Conservation (phyloP, 305 asterid genomes). For the Solanum aculeatissimum region DNA sequence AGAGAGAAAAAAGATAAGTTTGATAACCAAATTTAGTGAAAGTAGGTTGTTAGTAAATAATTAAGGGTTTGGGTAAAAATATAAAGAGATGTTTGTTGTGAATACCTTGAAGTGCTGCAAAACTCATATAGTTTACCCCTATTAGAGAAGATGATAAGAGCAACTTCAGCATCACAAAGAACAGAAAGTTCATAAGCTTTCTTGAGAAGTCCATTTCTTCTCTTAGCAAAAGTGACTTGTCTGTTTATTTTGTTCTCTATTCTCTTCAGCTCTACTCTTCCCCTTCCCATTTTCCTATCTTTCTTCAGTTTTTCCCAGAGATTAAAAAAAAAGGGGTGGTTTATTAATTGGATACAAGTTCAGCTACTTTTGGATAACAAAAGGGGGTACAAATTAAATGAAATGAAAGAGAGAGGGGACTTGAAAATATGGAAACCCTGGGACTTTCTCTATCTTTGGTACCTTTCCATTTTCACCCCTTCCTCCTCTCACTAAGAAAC, state of each 20-base stretch:
- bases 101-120: constrained; percentile 23
- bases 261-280: constrained; percentile 18
- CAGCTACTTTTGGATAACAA: constrained; percentile 7
- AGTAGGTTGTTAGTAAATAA: background rate
- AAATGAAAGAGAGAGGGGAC: background rate
- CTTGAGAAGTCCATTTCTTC: constrained; percentile 24
- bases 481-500: background rate
- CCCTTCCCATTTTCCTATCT: constrained; percentile 10
- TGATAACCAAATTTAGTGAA: background rate
- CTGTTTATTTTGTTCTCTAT: constrained; percentile 22
- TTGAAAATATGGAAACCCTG: constrained; percentile 9
- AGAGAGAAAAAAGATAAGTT: background rate
- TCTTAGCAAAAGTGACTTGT: constrained; percentile 21
- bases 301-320: background rate
- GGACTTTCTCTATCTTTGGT: constrained; percentile 9
- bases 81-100: background rate
- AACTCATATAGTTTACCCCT: constrained; percentile 23
- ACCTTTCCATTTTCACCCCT: background rate
- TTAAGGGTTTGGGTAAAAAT: background rate
- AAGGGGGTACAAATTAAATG: background rate
- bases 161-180: constrained; percentile 20
- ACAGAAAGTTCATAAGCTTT: constrained; percentile 18
- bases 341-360: background rate
- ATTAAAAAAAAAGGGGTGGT: background rate
- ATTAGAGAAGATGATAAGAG: constrained; percentile 15